These are phyloP conservation scores for Trametes pubescens DNA, from an alignment of 1,284 basidiomycete genomes.

Conservation along the genomic window DNA sequence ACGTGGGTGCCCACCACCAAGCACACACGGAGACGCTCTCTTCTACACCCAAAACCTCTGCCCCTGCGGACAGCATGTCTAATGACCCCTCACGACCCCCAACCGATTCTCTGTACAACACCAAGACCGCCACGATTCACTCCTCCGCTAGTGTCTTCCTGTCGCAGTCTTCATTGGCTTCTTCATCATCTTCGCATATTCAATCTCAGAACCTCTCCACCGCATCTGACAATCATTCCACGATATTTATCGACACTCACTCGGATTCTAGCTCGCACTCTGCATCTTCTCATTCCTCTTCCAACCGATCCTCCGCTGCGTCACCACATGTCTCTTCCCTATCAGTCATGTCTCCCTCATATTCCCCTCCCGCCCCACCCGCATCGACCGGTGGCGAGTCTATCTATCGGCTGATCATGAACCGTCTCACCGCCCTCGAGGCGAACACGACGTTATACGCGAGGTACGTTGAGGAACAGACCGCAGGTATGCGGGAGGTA, in stretches of 20 bases:
- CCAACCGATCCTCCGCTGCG: slow-evolving; percentile 15
- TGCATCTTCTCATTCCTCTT: slow-evolving; percentile 26
- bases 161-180: slow-evolving; percentile 14
- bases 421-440: slow-evolving; percentile 88
- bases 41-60: slow-evolving; percentile 7
- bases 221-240: slow-evolving; percentile 27
- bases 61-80: background rate
- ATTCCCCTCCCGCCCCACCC: slow-evolving; percentile 31
- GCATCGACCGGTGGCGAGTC: slow-evolving; percentile 79
- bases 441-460: slow-evolving; percentile 88
- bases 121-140: background rate
- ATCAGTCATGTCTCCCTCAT: slow-evolving; percentile 22
- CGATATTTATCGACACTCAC: slow-evolving; percentile 24
- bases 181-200: slow-evolving; percentile 23
- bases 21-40: slow-evolving; percentile 6
- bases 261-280: slow-evolving; percentile 24
- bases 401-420: slow-evolving; percentile 97
- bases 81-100: slow-evolving; percentile 25
- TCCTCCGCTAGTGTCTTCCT: slow-evolving; percentile 15
- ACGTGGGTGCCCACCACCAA: background rate
- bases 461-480: slow-evolving; percentile 93
- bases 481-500: slow-evolving; percentile 77
- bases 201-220: slow-evolving; percentile 27
- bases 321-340: slow-evolving; percentile 24
- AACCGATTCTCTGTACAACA: slow-evolving; percentile 30